A percentile compares a stretch with the other conserved stretches of the same genome.
These are phyloP conservation scores for Lactifluus subvellereus DNA, from an alignment of 768 basidiomycete species.

Conservation along the genomic window DNA sequence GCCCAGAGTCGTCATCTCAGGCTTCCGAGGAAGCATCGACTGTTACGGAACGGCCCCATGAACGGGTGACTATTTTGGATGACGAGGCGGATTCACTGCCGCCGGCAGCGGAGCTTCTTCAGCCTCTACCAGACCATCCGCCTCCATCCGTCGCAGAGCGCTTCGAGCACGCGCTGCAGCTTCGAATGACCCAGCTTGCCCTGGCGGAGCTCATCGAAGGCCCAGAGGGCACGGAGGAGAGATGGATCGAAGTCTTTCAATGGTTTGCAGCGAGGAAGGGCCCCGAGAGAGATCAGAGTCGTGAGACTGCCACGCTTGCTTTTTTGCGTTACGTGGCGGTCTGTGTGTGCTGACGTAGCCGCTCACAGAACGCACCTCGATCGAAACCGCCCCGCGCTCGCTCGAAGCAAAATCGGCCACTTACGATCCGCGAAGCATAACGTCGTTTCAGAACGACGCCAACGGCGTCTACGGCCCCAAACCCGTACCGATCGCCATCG, in stretches of 20 bases:
- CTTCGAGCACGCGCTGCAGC: constrained; percentile 75
- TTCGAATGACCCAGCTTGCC: constrained; percentile 81
- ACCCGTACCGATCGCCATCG: background rate
- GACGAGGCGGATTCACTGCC: constrained; percentile 34
- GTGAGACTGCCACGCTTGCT: constrained; percentile 6
- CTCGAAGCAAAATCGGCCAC: constrained; percentile 15
- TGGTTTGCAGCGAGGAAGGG: constrained; percentile 71
- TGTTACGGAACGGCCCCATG: constrained; percentile 3
- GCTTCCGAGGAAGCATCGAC: constrained; percentile 11
- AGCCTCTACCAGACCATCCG: constrained; percentile 43
- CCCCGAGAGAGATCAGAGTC: constrained; percentile 21
- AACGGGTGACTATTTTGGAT: constrained; percentile 29
- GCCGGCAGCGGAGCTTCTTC: constrained; percentile 39
- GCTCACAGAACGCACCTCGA: constrained; percentile 17
- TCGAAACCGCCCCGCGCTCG: constrained; percentile 18
- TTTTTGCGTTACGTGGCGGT: background rate
- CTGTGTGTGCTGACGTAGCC: background rate
- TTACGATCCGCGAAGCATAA: background rate
- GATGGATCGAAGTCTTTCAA: constrained; percentile 78
- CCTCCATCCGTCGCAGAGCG: constrained; percentile 47
- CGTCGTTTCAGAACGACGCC: background rate
- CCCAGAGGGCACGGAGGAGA: constrained; percentile 70
- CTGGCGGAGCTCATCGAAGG: constrained; percentile 82
- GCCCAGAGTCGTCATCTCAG: background rate
- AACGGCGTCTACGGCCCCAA: constrained; percentile 3